Base-by-base conservation (phyloP, 345 rosid species). In the Populus deltoides region DNA sequence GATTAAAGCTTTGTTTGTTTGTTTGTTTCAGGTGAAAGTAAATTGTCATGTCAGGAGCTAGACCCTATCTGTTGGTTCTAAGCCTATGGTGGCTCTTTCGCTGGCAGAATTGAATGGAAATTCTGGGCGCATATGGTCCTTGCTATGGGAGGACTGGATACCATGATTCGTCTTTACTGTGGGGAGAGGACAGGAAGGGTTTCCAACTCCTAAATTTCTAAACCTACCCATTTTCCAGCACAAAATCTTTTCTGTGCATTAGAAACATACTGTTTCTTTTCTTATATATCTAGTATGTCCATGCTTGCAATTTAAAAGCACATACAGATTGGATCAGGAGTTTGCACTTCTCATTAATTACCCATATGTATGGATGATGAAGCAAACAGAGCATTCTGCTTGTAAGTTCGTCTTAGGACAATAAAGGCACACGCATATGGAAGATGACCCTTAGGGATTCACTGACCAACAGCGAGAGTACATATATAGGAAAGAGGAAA, bases 401-500 rank as follows among this genome's bases (percentile, higher is more conserved):
- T 38, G 99, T 93, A 77, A 96, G 99, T 84, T 91, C 97, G 55
- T 92, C 99, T 68, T 98, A 96, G 83, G 98, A 93, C 90, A 96
- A 86, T 1, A 29, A 29, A 84, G 94, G 91, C 69, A 92, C 93
- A 75, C 92, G 97, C 66, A 92, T 93, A 74, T 95, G 98, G 99
- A 93, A 88, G 86, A 88, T 92, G 70, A 89, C 85, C 76, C 57
- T 78, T 53, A 74, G 79, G 70, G 86, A 79, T 71, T 82, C 86
- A 77, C 65, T 74, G 68, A 81, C 82, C 22, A 74, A 77, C 69
- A 77, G 68, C 45, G 77, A 79, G 71, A 87, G 83, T 53, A 76
- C n/a, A n/a, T n/a, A n/a, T n/a, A n/a, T n/a, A n/a, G n/a, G n/a
- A n/a, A n/a, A n/a, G n/a, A n/a, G n/a, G n/a, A n/a, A n/a, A n/a